Base-by-base conservation (phyloP, 192 early-diverging fungal genomes). In the Pilobolus umbonatus region DNA sequence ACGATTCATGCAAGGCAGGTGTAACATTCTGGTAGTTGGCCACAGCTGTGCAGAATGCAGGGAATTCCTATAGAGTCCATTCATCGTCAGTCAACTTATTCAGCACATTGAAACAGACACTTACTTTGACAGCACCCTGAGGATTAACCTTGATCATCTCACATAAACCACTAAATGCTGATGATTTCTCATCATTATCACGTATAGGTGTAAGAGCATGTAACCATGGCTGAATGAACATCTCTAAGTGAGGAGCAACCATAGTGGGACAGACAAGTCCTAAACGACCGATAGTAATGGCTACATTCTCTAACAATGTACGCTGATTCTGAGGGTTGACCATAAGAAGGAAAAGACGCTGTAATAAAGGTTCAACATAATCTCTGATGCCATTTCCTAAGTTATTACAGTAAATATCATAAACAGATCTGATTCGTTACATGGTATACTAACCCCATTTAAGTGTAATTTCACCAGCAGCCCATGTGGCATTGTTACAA, bases 401-500 rank as follows among this genome's bases (percentile, higher is more conserved):
- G 0, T 22, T n/a, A 28, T 17, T n/a, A n/a, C n/a, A n/a, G n/a
- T n/a, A n/a, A n/a, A n/a, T n/a, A n/a, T n/a, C n/a, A n/a, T n/a
- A n/a, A n/a, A n/a, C n/a, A n/a, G n/a, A n/a, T n/a, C n/a, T n/a
- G n/a, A n/a, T n/a, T n/a, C 12, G 29, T 61, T 69, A 64, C 44
- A 38, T 75, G 14, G 38, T 21, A 24, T 36, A 46, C 68, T 38
- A 32, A 74, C 79, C 88, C 12, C 74, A 78, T 74, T 97, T 85
- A 24, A 98, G 70, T 21, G 95, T 87, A 68, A 99, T 91, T 80
- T 99, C 98, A 45, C 96, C 98, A 11, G 85, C 89, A 15, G 96
- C 89, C 98, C 98, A 99, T 15, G 92, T 84, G 14, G 96, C 98
- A 64, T 99, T 99, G 72, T 99, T 99, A 77, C 90, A 93, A 30